Percentiles rank a stretch among this genome's conserved stretches.
Evolutionary conservation across 805 yeast species (phyloP).

Genomic region (Wickerhamomyces subpelliculosus): DNA sequence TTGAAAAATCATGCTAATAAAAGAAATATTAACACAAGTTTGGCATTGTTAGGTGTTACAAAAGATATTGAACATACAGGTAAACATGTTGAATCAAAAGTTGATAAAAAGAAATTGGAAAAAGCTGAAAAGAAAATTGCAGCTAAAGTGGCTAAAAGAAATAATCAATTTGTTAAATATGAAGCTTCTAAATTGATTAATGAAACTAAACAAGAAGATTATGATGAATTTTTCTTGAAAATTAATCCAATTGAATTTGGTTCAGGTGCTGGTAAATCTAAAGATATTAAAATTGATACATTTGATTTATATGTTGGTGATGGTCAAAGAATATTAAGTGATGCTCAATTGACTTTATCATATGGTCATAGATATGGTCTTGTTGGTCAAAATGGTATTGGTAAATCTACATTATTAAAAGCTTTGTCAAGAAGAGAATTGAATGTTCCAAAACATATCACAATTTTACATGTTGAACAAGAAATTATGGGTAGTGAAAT

Average conservation of each 20-base stretch:
- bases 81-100: conserved; percentile 86
- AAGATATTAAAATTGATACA: conserved; percentile 88
- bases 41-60: conserved; percentile 71
- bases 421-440: conserved; percentile 93
- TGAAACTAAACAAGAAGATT: conserved; percentile 61
- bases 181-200: conserved; percentile 89
- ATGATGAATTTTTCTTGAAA: conserved; percentile 90
- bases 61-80: conserved; percentile 89
- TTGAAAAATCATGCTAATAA: conserved; percentile 53
- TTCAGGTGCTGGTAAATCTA: conserved; percentile 89
- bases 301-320: conserved; percentile 95
- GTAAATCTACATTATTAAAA: conserved; percentile 88
- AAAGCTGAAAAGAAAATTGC: conserved; percentile 97
- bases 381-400: conserved; percentile 99
- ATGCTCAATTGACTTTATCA: conserved; percentile 79
- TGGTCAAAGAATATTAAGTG: conserved; percentile 86
- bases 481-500: conserved; percentile 93
- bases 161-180: conserved; percentile 75
- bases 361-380: conserved; percentile 95
- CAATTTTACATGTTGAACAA: conserved; percentile 95
- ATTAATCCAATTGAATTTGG: conserved; percentile 94
- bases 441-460: conserved; percentile 89
- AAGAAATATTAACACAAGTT: conserved; percentile 67
- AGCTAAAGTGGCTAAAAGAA: conserved; percentile 86
- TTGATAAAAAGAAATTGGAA: conserved; percentile 92